Evolutionary conservation across 192 early-diverging fungal species (phyloP), one percentile per base, ranked within the genome.

Genomic region (Radiomyces spectabilis): DNA sequence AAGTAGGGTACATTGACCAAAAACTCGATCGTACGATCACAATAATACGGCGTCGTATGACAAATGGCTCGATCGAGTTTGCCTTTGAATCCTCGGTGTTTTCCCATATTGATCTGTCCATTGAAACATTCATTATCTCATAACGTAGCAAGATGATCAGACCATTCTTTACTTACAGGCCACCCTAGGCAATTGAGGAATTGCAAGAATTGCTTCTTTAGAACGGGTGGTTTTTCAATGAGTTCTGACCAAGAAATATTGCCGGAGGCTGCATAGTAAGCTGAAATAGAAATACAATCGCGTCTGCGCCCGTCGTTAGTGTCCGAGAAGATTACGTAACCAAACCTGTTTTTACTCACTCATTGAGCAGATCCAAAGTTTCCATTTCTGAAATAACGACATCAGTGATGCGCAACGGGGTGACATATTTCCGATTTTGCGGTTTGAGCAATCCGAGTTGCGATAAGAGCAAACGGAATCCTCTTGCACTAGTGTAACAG

Each of bases 1-100:
- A 80, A 55, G 49, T 88, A 86, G 13, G 89, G 89, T 1, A 73
- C 68, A 59, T 86, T 78, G 51, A 89, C 87, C 27, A 90, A 71
- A 31, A 86, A 75, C 57, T 92, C 87, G 12, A 71, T 60, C 8
- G 61, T 77, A 16, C 81, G 61, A 41, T 81, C 79, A 1, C 85
- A 82, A 63, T 76, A 92, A 59, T 92, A 92, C 0, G 83, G 81
- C 0, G 81, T 71, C 2, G 79, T 80, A 26, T 73, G 65, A 53
- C 85, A 88, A 5, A 76, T 42, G 3, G 61, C 33, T 6, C 68
- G 9, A 34, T 71, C 67, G 0, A 88, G 51, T 26, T 74, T 74
- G 8, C 85, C 87, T 41, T 68, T 59, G 52, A 68, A 92, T n/a
- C 87, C 87, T n/a, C n/a, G n/a, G n/a, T n/a, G n/a, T n/a, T n/a